phyloP scores from a whole-genome alignment of 768 basidiomycete genomes.

The Ramaria sp. region DNA sequence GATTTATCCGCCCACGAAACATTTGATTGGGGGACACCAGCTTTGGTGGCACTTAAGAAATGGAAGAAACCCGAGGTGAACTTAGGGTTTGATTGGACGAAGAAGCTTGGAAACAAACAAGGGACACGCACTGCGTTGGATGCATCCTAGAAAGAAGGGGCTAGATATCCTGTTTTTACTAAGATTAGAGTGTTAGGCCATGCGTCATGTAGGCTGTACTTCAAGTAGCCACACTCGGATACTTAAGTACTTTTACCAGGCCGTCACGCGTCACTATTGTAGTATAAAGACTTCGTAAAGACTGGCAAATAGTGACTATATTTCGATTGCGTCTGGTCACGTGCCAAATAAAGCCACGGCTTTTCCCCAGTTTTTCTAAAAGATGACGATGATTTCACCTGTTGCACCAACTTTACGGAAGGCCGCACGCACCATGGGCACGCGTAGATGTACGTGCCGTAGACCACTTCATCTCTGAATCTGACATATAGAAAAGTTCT shows the following conservation, averaged over 20 bases:
- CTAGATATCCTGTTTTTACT: no score
- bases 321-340: not conserved
- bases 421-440: not conserved
- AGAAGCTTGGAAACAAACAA: constrained; percentile 1
- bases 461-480: not conserved
- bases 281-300: no score
- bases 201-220: no score
- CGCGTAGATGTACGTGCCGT: not conserved
- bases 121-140: not conserved
- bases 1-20: constrained; percentile 38
- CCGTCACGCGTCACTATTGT: no score
- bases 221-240: no score
- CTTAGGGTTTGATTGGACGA: constrained; percentile 12
- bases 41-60: constrained; percentile 47
- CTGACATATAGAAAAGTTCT: constrained; percentile 42
- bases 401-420: not conserved
- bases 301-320: no score
- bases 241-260: no score
- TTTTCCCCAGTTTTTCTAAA: not conserved
- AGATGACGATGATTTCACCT: not conserved
- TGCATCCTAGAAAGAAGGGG: not conserved
- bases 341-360: not conserved
- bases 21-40: constrained; percentile 74
- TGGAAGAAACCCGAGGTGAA: constrained; percentile 32
- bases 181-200: no score